These are phyloP conservation scores for Boletellus deceptivus DNA, from an alignment of 1,284 basidiomycete genomes.

Conservation along the genomic window DNA sequence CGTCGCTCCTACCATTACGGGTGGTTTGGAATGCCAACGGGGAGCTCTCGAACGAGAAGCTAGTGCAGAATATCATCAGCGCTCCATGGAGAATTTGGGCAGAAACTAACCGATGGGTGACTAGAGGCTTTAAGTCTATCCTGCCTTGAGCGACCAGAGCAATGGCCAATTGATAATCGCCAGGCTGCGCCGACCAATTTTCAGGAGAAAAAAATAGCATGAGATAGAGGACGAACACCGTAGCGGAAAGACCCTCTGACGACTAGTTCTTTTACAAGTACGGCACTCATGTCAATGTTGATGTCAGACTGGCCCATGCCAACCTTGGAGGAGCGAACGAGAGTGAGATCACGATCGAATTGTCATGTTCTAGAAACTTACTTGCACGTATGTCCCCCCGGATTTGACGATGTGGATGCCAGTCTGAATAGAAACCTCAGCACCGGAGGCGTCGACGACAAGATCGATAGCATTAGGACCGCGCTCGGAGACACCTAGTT, in stretches of 20 bases:
- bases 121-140: slow-evolving; percentile 84
- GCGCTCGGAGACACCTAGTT: slow-evolving; percentile 58
- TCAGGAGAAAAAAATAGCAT: not conserved
- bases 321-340: slow-evolving; percentile 44
- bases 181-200: slow-evolving; percentile 49
- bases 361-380: slow-evolving; percentile 21
- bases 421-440: slow-evolving; percentile 86
- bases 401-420: slow-evolving; percentile 71
- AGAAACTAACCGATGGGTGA: slow-evolving; percentile 73
- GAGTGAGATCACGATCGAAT: slow-evolving; percentile 3
- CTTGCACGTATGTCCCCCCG: slow-evolving; percentile 75
- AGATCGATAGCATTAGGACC: slow-evolving; percentile 64
- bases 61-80: slow-evolving; percentile 24
- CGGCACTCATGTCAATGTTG: slow-evolving; percentile 56
- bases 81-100: not conserved
- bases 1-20: slow-evolving; percentile 74
- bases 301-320: slow-evolving; percentile 71
- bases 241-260: slow-evolving; percentile 89
- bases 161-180: slow-evolving; percentile 84
- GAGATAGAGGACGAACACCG: slow-evolving; percentile 48
- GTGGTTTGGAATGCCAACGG: slow-evolving; percentile 80
- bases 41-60: slow-evolving; percentile 75
- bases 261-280: slow-evolving; percentile 75
- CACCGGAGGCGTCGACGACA: slow-evolving; percentile 84
- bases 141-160: slow-evolving; percentile 76